Conservation (phyloP, 768 basidiomycete species). For the Daedaleopsis sinensis region DNA sequence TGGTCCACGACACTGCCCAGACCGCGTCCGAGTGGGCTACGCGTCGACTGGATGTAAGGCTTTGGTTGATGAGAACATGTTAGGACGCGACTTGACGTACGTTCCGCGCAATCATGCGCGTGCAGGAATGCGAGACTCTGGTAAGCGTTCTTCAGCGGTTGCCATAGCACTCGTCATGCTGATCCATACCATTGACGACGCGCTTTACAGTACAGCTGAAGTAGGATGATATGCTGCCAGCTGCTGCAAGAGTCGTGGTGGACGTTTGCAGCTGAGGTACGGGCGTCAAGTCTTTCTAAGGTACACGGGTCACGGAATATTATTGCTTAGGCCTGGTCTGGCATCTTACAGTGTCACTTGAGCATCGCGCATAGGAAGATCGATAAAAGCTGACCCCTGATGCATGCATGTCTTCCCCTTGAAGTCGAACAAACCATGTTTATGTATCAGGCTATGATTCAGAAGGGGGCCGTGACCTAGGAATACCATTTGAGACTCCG, state of each 20-base stretch:
- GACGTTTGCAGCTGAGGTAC: not conserved
- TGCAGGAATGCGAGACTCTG: conserved; percentile 77
- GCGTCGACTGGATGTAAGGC: conserved; percentile 6
- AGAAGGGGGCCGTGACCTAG: too few species aligned
- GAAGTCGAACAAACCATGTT: too few species aligned
- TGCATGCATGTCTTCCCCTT: too few species aligned
- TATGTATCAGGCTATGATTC: too few species aligned
- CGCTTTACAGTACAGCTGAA: not conserved
- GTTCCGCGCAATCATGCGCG: conserved; percentile 76
- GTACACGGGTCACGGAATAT: too few species aligned
- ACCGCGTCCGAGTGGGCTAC: conserved; percentile 79
- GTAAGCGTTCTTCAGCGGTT: conserved; percentile 3
- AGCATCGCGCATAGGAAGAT: too few species aligned
- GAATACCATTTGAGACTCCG: not conserved
- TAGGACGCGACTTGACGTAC: conserved; percentile 42
- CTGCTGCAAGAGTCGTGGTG: too few species aligned
- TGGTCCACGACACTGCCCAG: conserved; percentile 79
- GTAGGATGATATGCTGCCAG: too few species aligned
- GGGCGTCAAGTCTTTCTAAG: not conserved
- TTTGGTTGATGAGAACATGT: not conserved
- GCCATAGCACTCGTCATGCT: too few species aligned
- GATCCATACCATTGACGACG: conserved; percentile 2
- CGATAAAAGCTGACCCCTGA: too few species aligned
- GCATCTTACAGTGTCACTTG: too few species aligned
- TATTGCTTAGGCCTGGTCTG: too few species aligned